Conservation (phyloP, 371 early-diverging fungal genomes). For the Circinella umbellata region DNA sequence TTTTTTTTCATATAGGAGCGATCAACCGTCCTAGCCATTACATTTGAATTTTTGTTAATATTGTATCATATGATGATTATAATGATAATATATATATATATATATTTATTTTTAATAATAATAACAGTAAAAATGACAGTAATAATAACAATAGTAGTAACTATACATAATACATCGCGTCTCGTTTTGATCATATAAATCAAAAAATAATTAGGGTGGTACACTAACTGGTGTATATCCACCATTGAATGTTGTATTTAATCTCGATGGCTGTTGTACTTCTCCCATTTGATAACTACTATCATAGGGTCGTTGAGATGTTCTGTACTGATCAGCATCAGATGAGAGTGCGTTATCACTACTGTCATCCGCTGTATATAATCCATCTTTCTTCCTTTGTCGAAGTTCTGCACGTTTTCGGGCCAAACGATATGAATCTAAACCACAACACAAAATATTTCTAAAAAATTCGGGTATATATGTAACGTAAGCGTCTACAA, state of each 20-base stretch:
- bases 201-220: not conserved
- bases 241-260: not conserved
- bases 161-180: no score
- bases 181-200: no score
- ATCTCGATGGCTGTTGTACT: constrained; percentile 1
- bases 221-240: not conserved
- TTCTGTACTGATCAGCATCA: not conserved
- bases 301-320: not conserved
- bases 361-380: constrained; percentile 16
- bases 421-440: constrained; percentile 43
- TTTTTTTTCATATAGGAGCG: no score
- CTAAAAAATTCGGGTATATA: constrained; percentile 51
- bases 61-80: no score
- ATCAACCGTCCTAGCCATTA: no score
- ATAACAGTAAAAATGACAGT: no score
- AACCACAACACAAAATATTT: constrained; percentile 47
- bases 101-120: no score
- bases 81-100: no score
- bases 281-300: not conserved
- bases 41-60: no score
- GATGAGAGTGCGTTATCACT: constrained; percentile 19
- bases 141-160: no score
- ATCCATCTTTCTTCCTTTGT: constrained; percentile 18
- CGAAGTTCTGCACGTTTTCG: constrained; percentile 43
- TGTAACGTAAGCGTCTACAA: constrained; percentile 44